A percentile compares a stretch with the other conserved stretches of the same genome.
Conservation (phyloP, 2,329 filamentous ascomycete species). For the Podosphaera fusca region DNA sequence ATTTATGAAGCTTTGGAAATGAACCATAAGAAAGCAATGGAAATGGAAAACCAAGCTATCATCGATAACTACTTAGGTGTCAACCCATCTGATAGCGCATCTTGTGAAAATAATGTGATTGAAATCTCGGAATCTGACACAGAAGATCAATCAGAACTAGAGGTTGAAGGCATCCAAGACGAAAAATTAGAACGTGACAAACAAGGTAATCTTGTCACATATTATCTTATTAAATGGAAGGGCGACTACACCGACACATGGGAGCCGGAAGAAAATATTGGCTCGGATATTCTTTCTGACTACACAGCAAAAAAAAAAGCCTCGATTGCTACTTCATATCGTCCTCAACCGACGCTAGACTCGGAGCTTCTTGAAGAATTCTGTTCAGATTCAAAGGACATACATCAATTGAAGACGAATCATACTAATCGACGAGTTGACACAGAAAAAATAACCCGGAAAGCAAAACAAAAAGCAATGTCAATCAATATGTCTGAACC, state of each 20-base stretch:
- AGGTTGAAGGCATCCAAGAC: slow-evolving; percentile 9
- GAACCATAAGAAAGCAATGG: neutral
- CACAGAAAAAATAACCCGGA: neutral
- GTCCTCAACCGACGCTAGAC: neutral
- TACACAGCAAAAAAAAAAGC: neutral
- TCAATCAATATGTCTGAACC: slow-evolving; percentile 1
- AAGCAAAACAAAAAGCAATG: slow-evolving; percentile 1
- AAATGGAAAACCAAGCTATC: neutral
- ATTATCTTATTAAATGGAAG: slow-evolving; percentile 13
- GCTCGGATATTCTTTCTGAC: neutral
- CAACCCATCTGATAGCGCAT: neutral
- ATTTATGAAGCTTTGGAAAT: slow-evolving; percentile 4
- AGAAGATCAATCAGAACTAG: slow-evolving; percentile 4
- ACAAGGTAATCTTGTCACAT: slow-evolving; percentile 4
- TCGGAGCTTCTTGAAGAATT: neutral
- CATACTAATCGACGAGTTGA: neutral
- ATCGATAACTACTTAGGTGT: neutral
- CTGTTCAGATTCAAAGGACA: neutral
- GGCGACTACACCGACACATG: slow-evolving; percentile 10
- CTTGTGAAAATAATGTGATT: neutral
- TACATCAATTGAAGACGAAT: no score
- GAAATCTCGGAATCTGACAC: neutral
- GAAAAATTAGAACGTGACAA: slow-evolving; percentile 4
- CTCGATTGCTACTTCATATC: neutral
- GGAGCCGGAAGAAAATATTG: slow-evolving; percentile 11